Conservation (phyloP, 2,329 filamentous ascomycete species). For the Pseudogymnoascus sp. region DNA sequence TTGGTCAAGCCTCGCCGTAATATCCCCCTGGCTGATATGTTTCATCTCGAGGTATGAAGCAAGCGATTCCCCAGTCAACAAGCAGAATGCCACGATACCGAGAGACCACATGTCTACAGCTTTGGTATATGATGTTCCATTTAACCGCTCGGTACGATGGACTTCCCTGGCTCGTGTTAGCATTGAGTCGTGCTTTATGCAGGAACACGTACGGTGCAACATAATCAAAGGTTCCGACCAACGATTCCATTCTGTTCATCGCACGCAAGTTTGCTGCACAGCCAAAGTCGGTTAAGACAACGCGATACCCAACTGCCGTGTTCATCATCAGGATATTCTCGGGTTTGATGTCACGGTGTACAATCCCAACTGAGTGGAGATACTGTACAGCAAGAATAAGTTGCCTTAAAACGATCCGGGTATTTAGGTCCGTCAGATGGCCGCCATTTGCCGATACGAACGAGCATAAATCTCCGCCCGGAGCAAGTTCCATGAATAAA, state of each 20-base stretch:
- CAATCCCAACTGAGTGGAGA: conserved; percentile 23
- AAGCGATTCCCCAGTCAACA: conserved; percentile 21
- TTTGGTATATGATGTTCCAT: conserved; percentile 22
- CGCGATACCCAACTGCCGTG: conserved; percentile 23
- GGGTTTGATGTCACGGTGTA: conserved; percentile 26
- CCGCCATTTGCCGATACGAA: conserved; percentile 21
- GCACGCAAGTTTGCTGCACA: conserved; percentile 19
- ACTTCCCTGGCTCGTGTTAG: neutral
- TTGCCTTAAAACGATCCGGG: conserved; percentile 24
- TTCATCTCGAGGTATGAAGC: conserved; percentile 15
- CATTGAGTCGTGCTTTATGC: neutral
- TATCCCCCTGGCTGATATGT: neutral
- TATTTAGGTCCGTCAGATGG: conserved; percentile 19
- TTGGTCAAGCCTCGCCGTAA: neutral
- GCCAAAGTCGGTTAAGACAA: conserved; percentile 28
- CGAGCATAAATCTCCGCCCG: conserved; percentile 31
- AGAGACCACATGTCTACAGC: conserved; percentile 27
- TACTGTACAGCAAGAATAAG: conserved; percentile 24
- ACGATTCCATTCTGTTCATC: conserved; percentile 21
- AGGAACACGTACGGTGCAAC: conserved; percentile 24
- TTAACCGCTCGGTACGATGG: conserved; percentile 19
- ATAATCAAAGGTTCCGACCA: conserved; percentile 25
- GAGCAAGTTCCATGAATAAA: conserved; percentile 49
- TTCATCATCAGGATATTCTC: conserved; percentile 27
- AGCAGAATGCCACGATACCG: conserved; percentile 21